phyloP scores from a whole-genome alignment of 1,284 basidiomycete genomes.

The Entoloma clypeatum region DNA sequence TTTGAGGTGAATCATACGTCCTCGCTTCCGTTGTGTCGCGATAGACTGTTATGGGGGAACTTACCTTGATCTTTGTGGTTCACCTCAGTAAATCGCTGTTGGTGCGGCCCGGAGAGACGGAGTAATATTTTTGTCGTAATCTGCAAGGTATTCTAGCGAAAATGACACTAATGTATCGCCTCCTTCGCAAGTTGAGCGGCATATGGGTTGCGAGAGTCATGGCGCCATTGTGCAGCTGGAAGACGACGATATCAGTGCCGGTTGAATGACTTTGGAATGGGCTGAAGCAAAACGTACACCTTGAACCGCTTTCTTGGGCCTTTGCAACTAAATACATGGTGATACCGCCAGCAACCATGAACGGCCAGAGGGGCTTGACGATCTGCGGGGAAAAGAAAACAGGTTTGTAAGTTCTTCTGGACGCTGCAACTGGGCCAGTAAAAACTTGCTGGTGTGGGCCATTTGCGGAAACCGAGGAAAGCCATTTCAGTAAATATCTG shows the following conservation, averaged over 20 bases:
- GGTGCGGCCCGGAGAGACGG: no score
- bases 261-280: constrained; percentile 4
- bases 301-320: constrained; percentile 60
- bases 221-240: constrained; percentile 61
- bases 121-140: constrained; percentile 1
- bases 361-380: constrained; percentile 70
- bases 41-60: no score
- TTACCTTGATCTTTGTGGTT: no score
- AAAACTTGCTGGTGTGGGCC: constrained; percentile 66
- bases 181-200: constrained; percentile 67
- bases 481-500: constrained; percentile 44
- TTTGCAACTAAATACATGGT: constrained; percentile 64
- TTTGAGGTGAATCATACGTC: no score
- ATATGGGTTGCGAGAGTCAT: constrained; percentile 77
- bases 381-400: constrained; percentile 40
- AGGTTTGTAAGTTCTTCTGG: constrained; percentile 1
- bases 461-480: constrained; percentile 75
- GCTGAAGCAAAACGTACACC: constrained; percentile 50
- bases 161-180: constrained; percentile 36
- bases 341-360: constrained; percentile 58
- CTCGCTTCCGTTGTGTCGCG: no score
- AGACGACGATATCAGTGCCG: constrained; percentile 14
- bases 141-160: constrained; percentile 1
- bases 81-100: no score
- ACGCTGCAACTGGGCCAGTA: neutral